Percentiles rank a stretch among this genome's conserved stretches.
These are phyloP conservation scores for Cotoneaster glaucophyllus DNA, from an alignment of 306 rosid genomes.

Conservation along the genomic window DNA sequence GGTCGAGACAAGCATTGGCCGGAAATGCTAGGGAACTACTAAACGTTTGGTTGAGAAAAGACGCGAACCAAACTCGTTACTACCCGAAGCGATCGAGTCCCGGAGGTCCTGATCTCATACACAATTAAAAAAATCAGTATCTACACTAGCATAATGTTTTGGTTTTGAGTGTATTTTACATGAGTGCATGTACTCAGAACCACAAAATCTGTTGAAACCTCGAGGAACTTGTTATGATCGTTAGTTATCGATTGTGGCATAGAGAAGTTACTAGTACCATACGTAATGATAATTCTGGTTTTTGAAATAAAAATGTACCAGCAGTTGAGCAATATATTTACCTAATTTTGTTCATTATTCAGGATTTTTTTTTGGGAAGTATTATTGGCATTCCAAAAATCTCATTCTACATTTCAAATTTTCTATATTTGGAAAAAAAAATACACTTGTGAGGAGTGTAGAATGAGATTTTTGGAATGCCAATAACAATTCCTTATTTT, in stretches of 20 bases:
- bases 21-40: neutral
- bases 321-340: neutral
- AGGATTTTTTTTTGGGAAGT: too few species aligned
- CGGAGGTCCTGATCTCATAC: slow-evolving; percentile 29
- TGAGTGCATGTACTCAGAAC: neutral
- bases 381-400: too few species aligned
- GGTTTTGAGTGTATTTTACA: neutral
- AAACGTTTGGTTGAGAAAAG: neutral
- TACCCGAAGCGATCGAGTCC: slow-evolving; percentile 2
- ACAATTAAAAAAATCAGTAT: neutral
- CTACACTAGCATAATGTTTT: neutral
- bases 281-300: neutral
- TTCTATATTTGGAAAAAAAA: too few species aligned
- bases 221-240: neutral
- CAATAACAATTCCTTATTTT: too few species aligned
- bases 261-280: neutral
- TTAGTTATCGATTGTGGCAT: neutral
- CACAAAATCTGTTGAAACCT: neutral
- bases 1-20: neutral
- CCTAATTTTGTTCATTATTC: neutral
- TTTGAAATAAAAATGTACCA: neutral
- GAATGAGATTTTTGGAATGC: too few species aligned
- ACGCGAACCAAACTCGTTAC: neutral
- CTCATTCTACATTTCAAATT: too few species aligned
- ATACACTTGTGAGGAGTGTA: too few species aligned